Percentiles rank a stretch among this genome's conserved stretches.
Conservation (phyloP, 2,329 filamentous ascomycete genomes). For the Arthrobotrys sinensis region DNA sequence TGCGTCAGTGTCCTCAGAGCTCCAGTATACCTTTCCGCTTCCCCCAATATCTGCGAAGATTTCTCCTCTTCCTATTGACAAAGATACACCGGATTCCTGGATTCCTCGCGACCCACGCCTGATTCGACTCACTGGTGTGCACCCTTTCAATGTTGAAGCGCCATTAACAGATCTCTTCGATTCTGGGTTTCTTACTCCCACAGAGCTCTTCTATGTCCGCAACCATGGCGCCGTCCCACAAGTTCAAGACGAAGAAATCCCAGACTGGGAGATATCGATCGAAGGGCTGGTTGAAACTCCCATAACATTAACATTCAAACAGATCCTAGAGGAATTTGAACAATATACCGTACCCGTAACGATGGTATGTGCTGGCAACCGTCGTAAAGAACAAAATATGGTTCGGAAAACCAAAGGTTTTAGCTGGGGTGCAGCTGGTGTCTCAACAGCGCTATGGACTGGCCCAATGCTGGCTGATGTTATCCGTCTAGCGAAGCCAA, state of each 20-base stretch:
- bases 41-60: constrained; percentile 76
- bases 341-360: constrained; percentile 90
- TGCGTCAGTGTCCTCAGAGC: constrained; percentile 48
- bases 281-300: constrained; percentile 89
- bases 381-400: constrained; percentile 92
- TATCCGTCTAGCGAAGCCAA: constrained; percentile 77
- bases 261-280: constrained; percentile 85
- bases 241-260: constrained; percentile 79
- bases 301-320: constrained; percentile 78
- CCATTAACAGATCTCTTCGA: constrained; percentile 84
- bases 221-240: constrained; percentile 89
- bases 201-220: constrained; percentile 90
- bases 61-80: constrained; percentile 80
- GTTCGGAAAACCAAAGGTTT: constrained; percentile 94
- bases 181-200: constrained; percentile 82
- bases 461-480: constrained; percentile 83
- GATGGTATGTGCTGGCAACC: constrained; percentile 90
- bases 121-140: constrained; percentile 87
- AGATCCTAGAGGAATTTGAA: constrained; percentile 81
- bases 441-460: constrained; percentile 91
- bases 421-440: constrained; percentile 89
- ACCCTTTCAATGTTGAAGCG: constrained; percentile 92
- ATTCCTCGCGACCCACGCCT: constrained; percentile 84
- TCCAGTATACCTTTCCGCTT: constrained; percentile 73
- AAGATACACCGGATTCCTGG: constrained; percentile 86